Evolutionary conservation across 345 rosid species (phyloP), one percentile per base, ranked within the genome.

Genomic region (Gossypium bickii): DNA sequence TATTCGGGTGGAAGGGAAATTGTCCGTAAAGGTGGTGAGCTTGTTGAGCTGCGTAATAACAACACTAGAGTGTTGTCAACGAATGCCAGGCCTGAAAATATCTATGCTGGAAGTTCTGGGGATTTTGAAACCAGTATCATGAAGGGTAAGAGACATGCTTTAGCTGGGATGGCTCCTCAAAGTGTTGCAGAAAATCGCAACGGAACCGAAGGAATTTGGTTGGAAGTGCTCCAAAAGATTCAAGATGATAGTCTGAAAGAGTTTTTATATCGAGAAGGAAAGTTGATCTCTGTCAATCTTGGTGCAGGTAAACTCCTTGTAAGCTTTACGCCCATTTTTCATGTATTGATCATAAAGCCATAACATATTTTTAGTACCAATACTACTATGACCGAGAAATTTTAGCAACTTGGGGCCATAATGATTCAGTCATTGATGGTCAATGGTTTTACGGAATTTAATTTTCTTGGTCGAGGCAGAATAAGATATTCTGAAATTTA

Each of bases 221-320:
- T 88, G 76, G 90, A 88, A 45, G 97, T 90, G 73, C 85, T 96
- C 7, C 87, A 85, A 71, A 86, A 78, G 18, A 85, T 96, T 76
- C 90, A 83, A 70, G 72, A 74, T 66, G 82, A 80, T 48, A 78
- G 83, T 52, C 63, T 87, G 77, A 87, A 84, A 79, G 94, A 90
- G 81, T 92, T 93, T 78, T 86, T 96, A 65, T 81, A 83, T 70
- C 86, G 79, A 76, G 98, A 96, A 89, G 99, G 98, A 67, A 88
- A 83, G 82, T 84, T 96, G 52, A 79, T 87, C 69, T 90, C 91
- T 10, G 88, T 92, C 82, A 92, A 90, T 85, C 88, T 89, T 55
- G 98, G 98, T 69, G 81, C 93, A 88, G 97, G 99, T 96, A 91
- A 70, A 29, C 41, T 82, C 49, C 71, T 71, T 27, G 53, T 58